phyloP scores from a whole-genome alignment of 2,329 filamentous ascomycete genomes.

The Claviceps sp. region DNA sequence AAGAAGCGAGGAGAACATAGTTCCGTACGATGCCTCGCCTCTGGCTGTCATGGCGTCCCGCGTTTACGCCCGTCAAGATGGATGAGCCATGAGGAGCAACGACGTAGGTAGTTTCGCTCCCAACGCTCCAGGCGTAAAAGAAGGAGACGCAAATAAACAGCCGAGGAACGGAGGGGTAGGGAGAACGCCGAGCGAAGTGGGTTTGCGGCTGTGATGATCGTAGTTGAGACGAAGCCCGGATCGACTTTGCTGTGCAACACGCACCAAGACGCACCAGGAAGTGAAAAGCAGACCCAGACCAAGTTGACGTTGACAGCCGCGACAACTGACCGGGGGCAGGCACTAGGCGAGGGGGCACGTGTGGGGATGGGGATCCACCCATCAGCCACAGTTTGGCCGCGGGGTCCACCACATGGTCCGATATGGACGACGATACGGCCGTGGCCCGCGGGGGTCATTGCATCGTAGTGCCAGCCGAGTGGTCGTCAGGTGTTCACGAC shows the following conservation, averaged over 20 bases:
- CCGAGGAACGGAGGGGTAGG: background rate
- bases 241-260: background rate
- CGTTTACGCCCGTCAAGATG: slow-evolving; percentile 12
- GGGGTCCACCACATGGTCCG: background rate
- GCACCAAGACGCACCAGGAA: background rate
- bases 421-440: no score
- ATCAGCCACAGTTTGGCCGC: background rate
- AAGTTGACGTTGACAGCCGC: no score
- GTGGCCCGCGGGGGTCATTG: no score
- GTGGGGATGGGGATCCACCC: background rate
- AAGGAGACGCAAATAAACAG: slow-evolving; percentile 1
- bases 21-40: slow-evolving; percentile 7
- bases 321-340: no score
- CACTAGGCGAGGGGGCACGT: no score
- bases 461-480: no score
- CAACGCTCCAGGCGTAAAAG: background rate
- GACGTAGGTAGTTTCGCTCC: slow-evolving; percentile 1
- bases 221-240: background rate
- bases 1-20: slow-evolving; percentile 25
- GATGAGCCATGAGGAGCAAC: slow-evolving; percentile 12
- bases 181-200: background rate
- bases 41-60: slow-evolving; percentile 6
- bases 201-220: background rate
- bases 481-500: no score
- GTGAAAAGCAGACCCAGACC: no score